Percentiles rank a stretch among this genome's conserved stretches.
These are phyloP conservation scores for Penicillium nordicum DNA, from an alignment of 2,329 filamentous ascomycete genomes.

Conservation along the genomic window DNA sequence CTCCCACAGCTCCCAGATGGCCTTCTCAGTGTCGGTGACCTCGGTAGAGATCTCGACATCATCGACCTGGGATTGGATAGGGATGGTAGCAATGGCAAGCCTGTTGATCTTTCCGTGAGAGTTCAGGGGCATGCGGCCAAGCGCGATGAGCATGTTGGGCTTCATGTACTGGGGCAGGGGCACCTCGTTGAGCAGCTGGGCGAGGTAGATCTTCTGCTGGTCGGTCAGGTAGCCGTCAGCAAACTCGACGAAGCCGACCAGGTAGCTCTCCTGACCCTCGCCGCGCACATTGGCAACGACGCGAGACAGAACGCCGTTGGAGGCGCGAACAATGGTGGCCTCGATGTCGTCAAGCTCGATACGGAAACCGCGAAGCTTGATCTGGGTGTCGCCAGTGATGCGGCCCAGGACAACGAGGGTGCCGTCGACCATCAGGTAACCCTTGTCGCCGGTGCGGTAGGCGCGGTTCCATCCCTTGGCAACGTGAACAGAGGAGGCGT, in stretches of 20 bases:
- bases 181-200: neutral
- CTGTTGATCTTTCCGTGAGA: neutral
- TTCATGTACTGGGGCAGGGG: neutral
- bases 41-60: neutral
- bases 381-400: neutral
- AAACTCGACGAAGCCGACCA: neutral
- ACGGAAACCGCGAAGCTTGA: neutral
- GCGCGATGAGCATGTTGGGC: neutral
- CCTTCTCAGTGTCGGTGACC: neutral
- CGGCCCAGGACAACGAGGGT: neutral
- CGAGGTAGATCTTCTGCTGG: neutral
- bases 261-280: neutral
- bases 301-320: neutral
- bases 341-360: neutral
- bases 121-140: neutral
- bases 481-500: neutral
- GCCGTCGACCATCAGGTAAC: neutral
- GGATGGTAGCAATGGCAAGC: neutral
- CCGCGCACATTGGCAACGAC: neutral
- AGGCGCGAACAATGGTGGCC: neutral
- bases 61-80: neutral
- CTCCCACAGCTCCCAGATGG: neutral
- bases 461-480: neutral
- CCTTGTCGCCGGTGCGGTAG: neutral
- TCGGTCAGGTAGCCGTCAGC: neutral